These are phyloP conservation scores for Kwoniella sp. DNA, from an alignment of 768 basidiomycete genomes.

Conservation along the genomic window DNA sequence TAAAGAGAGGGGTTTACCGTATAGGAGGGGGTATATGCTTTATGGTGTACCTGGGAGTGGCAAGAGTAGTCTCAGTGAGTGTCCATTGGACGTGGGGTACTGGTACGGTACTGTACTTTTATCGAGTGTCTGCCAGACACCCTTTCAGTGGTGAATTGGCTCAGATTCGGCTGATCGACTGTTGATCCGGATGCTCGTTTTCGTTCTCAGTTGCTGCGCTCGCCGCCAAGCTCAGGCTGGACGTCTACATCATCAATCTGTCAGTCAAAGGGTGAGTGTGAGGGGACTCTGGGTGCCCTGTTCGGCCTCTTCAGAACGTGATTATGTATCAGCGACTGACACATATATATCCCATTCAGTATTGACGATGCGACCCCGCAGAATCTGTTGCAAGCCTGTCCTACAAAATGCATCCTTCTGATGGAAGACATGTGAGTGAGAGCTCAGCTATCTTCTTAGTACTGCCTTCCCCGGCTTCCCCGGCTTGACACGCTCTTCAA, in stretches of 20 bases:
- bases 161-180: no score
- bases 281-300: no score
- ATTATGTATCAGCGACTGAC: background rate
- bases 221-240: conserved; percentile 20
- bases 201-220: conserved; percentile 24
- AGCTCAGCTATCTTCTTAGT: no score
- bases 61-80: conserved; percentile 30
- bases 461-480: no score
- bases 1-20: conserved; percentile 20
- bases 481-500: no score
- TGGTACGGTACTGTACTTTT: background rate
- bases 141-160: no score
- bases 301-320: no score
- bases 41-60: conserved; percentile 32
- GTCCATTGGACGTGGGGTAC: background rate
- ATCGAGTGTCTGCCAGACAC: no score
- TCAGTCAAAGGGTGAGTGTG: background rate
- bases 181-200: no score
- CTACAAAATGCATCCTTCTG: conserved; percentile 7
- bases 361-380: conserved; percentile 8
- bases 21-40: conserved; percentile 28
- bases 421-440: conserved; percentile 25
- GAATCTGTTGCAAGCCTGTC: conserved; percentile 6
- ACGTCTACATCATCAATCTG: conserved; percentile 28
- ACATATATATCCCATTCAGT: no score